These are phyloP conservation scores for Nicotiana noctiflora DNA, from an alignment of 257 asterid species.

Conservation along the genomic window DNA sequence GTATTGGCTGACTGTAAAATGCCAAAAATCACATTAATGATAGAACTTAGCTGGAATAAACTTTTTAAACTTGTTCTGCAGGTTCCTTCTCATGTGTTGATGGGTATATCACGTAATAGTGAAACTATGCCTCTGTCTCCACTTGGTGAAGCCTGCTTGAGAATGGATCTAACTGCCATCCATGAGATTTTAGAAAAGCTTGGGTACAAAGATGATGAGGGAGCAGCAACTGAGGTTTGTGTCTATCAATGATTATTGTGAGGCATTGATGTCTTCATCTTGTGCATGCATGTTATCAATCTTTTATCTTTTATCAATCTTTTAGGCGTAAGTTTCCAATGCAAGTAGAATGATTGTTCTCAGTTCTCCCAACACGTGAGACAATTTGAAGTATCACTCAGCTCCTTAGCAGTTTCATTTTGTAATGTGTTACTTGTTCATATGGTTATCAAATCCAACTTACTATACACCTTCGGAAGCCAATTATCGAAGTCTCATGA, in stretches of 20 bases:
- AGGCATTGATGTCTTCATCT: not conserved
- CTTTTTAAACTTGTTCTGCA: conserved; percentile 18
- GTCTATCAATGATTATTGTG: not conserved
- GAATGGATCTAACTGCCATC: conserved; percentile 89
- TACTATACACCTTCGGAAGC: not conserved
- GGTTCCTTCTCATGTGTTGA: conserved; percentile 79
- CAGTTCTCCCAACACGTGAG: not conserved
- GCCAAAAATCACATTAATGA: not conserved
- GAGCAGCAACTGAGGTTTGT: conserved; percentile 80
- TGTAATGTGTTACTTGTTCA: not conserved
- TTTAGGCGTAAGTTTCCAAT: not conserved
- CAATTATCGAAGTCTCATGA: not conserved
- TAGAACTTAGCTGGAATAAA: not conserved
- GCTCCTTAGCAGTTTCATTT: not conserved
- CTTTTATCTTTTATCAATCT: not conserved
- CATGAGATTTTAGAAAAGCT: conserved; percentile 69
- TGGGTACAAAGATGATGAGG: conserved; percentile 91
- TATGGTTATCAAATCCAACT: conserved; percentile 2
- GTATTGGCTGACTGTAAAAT: not conserved
- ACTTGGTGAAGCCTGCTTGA: conserved; percentile 91
- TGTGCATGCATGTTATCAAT: not conserved
- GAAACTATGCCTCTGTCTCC: conserved; percentile 48
- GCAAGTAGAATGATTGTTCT: not conserved
- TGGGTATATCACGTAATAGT: conserved; percentile 64
- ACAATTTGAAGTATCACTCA: not conserved